phyloP scores from a whole-genome alignment of 2,329 filamentous ascomycete genomes.

The Aspergillus fumigatus region DNA sequence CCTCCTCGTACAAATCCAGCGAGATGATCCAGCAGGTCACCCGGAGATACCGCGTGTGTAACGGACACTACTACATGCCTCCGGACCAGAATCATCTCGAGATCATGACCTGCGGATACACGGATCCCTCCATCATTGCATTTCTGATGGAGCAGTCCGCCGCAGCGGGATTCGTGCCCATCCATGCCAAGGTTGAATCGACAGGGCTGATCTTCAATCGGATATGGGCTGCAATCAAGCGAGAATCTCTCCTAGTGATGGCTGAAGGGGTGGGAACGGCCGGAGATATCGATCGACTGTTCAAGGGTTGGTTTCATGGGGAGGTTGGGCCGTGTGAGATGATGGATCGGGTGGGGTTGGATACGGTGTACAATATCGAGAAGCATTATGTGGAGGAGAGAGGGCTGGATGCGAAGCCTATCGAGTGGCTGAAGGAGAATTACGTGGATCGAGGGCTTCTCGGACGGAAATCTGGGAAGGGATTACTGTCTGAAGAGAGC shows the following conservation, averaged over 20 bases:
- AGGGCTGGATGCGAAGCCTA: slow-evolving; percentile 36
- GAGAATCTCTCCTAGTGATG: slow-evolving; percentile 47
- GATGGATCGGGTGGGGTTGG: slow-evolving; percentile 49
- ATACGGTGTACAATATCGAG: slow-evolving; percentile 52
- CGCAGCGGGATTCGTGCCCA: slow-evolving; percentile 40
- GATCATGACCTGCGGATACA: slow-evolving; percentile 50
- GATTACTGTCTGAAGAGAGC: background rate
- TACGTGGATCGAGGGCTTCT: slow-evolving; percentile 46
- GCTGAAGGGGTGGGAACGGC: slow-evolving; percentile 48
- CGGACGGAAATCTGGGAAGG: slow-evolving; percentile 22
- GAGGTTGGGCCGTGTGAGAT: slow-evolving; percentile 31
- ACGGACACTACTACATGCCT: slow-evolving; percentile 52
- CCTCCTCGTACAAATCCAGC: slow-evolving; percentile 49
- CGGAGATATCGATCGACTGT: slow-evolving; percentile 47
- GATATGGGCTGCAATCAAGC: slow-evolving; percentile 54
- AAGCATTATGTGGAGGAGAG: slow-evolving; percentile 50
- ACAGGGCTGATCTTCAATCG: slow-evolving; percentile 54
- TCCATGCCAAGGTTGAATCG: slow-evolving; percentile 44
- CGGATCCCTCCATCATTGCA: slow-evolving; percentile 40
- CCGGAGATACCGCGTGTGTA: slow-evolving; percentile 41
- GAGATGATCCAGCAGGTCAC: slow-evolving; percentile 42
- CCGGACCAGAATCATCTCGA: slow-evolving; percentile 44
- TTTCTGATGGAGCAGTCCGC: slow-evolving; percentile 41
- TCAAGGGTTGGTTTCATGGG: slow-evolving; percentile 35
- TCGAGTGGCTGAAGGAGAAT: slow-evolving; percentile 42